phyloP scores from a whole-genome alignment of 1,284 basidiomycete species.

The Ustilago bromivora region DNA sequence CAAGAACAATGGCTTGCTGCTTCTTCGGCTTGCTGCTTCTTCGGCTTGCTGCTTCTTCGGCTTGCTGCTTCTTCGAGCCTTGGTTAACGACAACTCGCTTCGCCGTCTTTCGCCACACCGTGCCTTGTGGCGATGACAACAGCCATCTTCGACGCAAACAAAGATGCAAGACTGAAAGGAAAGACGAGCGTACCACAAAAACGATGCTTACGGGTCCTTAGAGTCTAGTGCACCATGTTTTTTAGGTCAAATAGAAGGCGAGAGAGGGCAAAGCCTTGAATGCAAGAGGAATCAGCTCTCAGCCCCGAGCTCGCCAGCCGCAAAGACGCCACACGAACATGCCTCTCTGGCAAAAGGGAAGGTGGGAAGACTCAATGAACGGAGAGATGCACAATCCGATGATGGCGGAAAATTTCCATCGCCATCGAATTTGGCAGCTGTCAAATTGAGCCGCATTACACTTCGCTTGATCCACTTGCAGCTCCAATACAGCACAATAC shows the following conservation, averaged over 20 bases:
- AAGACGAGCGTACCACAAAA: conserved; percentile 18
- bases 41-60: too few relatives aligned
- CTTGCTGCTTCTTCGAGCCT: too few relatives aligned
- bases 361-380: neutral
- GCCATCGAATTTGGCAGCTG: conserved; percentile 43
- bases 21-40: too few relatives aligned
- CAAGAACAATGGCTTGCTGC: too few relatives aligned
- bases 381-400: conserved; percentile 27
- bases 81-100: too few relatives aligned
- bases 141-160: neutral
- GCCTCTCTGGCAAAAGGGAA: neutral
- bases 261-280: neutral
- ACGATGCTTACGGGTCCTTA: conserved; percentile 12
- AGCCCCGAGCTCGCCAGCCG: neutral
- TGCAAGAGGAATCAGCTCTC: neutral
- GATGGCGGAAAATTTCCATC: conserved; percentile 17
- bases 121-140: neutral
- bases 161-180: neutral
- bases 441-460: conserved; percentile 12
- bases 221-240: conserved; percentile 10
- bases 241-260: neutral
- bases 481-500: neutral
- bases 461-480: neutral
- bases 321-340: neutral
- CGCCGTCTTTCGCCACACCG: too few relatives aligned